Evolutionary conservation across 1,284 basidiomycete genomes (phyloP), one percentile per base, ranked within the genome.

Genomic region (Cystobasidium sp.): DNA sequence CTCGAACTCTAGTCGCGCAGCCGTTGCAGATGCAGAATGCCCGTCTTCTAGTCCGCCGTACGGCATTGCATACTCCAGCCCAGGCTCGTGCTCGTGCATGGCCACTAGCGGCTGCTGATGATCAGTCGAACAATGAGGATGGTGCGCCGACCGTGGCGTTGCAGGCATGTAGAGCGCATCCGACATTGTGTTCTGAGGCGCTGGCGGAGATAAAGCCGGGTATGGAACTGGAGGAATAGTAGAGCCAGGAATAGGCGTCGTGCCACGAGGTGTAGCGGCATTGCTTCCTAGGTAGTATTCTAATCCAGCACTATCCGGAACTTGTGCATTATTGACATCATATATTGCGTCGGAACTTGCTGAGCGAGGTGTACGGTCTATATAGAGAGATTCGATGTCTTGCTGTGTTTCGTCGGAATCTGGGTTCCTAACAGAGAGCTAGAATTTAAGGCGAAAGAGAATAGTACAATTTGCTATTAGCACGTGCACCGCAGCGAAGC

Each of bases 401-500:
- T 66, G 44, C 41, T 53, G 37, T 51, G 69, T 71, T 37, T 71
- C 69, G 56, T 75, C 61, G 16, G 65, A 73, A 43, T 68, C 59
- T 6, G 65, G 67, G 59, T 56, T 71, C 24, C 63, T 51, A 10
- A 59, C 64, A n/a, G 70, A 73, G 18, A 73, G 70, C 70, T 73
- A 18, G 24, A 7, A 12, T 5, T 14, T 53, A n/a, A 39, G 9
- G 37, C n/a, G 12, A 16, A 55, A 16, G 6, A 52, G 22, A 18
- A 63, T 41, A 12, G n/a, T 24, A 66, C 14, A 64, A 61, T 24
- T 62, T 71, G 10, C 31, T 31, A 31, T 31, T 5, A 31, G 31
- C 31, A 31, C 31, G 31, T 31, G 31, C 31, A 31, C 1, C 31
- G 31, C 31, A 5, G 31, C 31, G 31, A 31, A 31, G 31, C 31